Percentiles rank a stretch among this genome's conserved stretches.
phyloP scores from a whole-genome alignment of 768 basidiomycete species.

The Tubosaeta sp. region DNA sequence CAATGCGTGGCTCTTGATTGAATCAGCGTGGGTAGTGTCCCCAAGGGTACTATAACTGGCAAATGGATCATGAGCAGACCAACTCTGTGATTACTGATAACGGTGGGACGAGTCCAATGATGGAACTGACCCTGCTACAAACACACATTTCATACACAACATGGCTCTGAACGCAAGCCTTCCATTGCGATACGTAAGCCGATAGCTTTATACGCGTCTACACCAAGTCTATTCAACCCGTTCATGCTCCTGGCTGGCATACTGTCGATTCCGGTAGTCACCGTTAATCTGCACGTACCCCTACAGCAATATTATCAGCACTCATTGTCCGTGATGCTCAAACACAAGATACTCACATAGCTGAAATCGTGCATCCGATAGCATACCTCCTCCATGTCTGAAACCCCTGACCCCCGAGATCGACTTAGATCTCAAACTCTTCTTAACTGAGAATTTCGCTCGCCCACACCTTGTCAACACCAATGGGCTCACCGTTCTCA shows the following conservation, averaged over 20 bases:
- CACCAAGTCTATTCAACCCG: too few relatives aligned
- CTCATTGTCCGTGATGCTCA: background rate
- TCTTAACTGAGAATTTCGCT: slow-evolving; percentile 76
- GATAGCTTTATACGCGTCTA: too few relatives aligned
- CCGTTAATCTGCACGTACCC: slow-evolving; percentile 97
- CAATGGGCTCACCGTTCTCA: slow-evolving; percentile 87
- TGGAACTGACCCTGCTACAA: slow-evolving; percentile 12
- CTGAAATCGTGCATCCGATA: slow-evolving; percentile 99
- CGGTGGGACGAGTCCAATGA: too few relatives aligned
- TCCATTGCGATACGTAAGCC: slow-evolving; percentile 9
- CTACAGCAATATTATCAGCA: slow-evolving; percentile 36
- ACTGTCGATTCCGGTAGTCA: slow-evolving; percentile 64
- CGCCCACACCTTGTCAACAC: slow-evolving; percentile 83
- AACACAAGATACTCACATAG: slow-evolving; percentile 61
- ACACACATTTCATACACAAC: slow-evolving; percentile 17
- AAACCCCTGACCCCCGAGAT: slow-evolving; percentile 55
- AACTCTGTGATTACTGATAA: background rate
- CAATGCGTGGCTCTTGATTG: slow-evolving; percentile 50
- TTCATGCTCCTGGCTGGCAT: background rate
- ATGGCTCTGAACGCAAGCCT: slow-evolving; percentile 5
- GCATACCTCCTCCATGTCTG: slow-evolving; percentile 67
- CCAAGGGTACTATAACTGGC: slow-evolving; percentile 45
- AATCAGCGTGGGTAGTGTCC: slow-evolving; percentile 48
- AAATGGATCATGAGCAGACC: background rate
- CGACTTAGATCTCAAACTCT: slow-evolving; percentile 81